Evolutionary conservation across 2,329 filamentous ascomycete genomes (phyloP).

Genomic region (Capronia epimyces): DNA sequence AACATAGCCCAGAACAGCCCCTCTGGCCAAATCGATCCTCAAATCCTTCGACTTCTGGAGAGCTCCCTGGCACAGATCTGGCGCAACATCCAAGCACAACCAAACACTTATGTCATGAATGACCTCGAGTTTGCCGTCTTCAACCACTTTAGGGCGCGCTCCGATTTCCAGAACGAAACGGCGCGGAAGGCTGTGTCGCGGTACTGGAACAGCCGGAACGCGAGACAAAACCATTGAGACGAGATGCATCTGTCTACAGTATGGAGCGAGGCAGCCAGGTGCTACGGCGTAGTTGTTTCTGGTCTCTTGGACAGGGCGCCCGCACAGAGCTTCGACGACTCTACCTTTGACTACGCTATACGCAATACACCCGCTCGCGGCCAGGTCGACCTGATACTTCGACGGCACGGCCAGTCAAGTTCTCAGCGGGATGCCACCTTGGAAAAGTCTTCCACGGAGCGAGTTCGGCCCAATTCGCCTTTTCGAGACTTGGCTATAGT

Average conservation of each 20-base stretch:
- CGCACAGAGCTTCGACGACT: not conserved
- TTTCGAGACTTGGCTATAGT: no score
- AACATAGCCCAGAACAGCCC: conserved; percentile 70
- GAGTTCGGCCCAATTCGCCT: no score
- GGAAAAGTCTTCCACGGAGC: no score
- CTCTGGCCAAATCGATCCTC: conserved; percentile 58
- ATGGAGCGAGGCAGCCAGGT: not conserved
- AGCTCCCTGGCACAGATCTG: conserved; percentile 60
- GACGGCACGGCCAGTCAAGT: no score
- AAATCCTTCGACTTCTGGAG: conserved; percentile 61
- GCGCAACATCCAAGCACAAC: conserved; percentile 59
- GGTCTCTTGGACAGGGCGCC: not conserved
- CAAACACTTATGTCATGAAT: conserved; percentile 65
- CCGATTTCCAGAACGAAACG: conserved; percentile 26
- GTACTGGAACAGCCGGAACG: conserved; percentile 25
- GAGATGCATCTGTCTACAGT: not conserved
- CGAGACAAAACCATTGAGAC: conserved; percentile 8
- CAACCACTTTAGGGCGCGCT: conserved; percentile 45
- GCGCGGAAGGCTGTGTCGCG: conserved; percentile 25
- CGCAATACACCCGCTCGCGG: no score
- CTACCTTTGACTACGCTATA: no score
- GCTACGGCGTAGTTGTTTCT: not conserved
- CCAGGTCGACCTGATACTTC: no score
- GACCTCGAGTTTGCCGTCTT: conserved; percentile 77
- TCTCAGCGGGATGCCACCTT: no score